Percentiles rank a stretch among this genome's conserved stretches.
Evolutionary conservation across 2,329 filamentous ascomycete genomes (phyloP).

Genomic region (Sarocladium kiliense): DNA sequence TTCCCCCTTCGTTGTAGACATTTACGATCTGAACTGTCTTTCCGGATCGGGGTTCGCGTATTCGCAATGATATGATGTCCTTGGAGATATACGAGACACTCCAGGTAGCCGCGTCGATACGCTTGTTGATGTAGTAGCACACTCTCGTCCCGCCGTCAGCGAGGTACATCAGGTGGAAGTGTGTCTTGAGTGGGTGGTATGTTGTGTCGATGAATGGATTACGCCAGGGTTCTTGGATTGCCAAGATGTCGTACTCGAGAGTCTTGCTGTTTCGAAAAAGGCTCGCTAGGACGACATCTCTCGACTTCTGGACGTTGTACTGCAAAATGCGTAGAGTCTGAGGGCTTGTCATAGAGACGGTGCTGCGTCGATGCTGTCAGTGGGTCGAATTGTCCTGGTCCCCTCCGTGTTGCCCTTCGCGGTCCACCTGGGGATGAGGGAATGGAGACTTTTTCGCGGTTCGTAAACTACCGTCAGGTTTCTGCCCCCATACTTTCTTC

Average conservation of each 20-base stretch:
- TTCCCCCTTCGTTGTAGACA: neutral
- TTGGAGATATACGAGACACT: too few species aligned
- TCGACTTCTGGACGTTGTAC: neutral
- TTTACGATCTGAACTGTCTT: neutral
- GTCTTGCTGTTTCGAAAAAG: neutral
- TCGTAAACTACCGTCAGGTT: too few species aligned
- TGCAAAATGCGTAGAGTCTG: neutral
- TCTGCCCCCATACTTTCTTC: neutral
- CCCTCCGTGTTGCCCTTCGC: neutral
- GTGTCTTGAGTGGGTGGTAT: neutral
- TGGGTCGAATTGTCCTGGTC: neutral
- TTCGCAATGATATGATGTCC: neutral
- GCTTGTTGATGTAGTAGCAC: too few species aligned
- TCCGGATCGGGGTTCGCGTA: neutral
- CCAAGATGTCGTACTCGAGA: neutral
- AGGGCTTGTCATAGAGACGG: neutral
- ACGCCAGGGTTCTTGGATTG: too few species aligned
- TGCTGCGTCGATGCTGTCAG: neutral
- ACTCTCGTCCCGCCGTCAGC: neutral
- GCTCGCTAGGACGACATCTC: neutral
- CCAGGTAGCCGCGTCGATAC: too few species aligned
- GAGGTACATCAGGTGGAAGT: neutral
- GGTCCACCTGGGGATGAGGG: neutral
- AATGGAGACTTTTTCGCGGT: neutral
- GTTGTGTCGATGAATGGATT: neutral